A percentile compares a stretch with the other conserved stretches of the same genome.
Evolutionary conservation across 208 protist species (phyloP).

Genomic region (Spongospora subterranea): DNA sequence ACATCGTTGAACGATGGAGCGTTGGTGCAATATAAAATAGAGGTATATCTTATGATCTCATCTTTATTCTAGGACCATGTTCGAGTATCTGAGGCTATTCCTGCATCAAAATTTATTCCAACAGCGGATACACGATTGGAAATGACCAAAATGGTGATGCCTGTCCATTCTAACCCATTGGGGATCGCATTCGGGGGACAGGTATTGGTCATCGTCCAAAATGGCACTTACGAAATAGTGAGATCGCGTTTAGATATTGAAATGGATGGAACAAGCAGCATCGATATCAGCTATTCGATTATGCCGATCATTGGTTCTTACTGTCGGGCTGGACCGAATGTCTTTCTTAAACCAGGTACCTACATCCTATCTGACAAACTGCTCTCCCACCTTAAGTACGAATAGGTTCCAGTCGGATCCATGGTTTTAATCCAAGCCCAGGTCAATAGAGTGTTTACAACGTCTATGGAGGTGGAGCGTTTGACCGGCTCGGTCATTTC

Average conservation of each 20-base stretch:
- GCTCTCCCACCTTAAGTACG: not conserved
- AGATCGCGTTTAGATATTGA: not conserved
- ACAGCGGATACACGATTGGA: not conserved
- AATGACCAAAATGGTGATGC: constrained; percentile 43
- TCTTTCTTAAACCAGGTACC: not conserved
- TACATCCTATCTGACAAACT: not conserved
- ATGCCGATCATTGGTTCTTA: constrained; percentile 6
- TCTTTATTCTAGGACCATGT: not conserved
- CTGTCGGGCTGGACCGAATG: constrained; percentile 44
- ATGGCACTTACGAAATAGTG: not conserved
- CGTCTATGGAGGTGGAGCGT: constrained; percentile 18
- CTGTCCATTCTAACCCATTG: not conserved
- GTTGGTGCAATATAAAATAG: not conserved
- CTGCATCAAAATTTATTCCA: not conserved
- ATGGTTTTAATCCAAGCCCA: not conserved
- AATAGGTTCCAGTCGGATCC: constrained; percentile 23
- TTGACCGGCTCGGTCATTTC: not conserved
- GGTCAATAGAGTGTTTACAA: constrained; percentile 29
- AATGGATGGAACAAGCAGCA: constrained; percentile 53
- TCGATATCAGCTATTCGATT: not conserved
- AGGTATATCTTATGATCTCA: not conserved
- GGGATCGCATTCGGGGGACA: constrained; percentile 12
- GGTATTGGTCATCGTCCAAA: not conserved
- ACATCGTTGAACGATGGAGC: not conserved
- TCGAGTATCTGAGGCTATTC: not conserved